phyloP scores from a whole-genome alignment of 2,329 filamentous ascomycete species.

The Sclerotinia subarctica region DNA sequence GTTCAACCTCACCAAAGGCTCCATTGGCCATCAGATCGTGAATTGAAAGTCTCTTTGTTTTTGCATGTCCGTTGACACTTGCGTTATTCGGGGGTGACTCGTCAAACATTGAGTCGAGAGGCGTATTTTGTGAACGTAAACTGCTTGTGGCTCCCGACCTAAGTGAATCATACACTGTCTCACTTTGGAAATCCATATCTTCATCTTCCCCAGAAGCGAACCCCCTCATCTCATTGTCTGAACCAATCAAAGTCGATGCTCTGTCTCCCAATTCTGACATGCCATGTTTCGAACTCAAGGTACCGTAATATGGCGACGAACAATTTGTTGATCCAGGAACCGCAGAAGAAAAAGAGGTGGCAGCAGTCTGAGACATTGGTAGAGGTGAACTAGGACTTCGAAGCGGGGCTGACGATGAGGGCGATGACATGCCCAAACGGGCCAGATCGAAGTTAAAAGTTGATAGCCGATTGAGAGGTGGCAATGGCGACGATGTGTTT shows the following conservation, averaged over 20 bases:
- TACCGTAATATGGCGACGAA: slow-evolving; percentile 27
- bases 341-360: slow-evolving; percentile 43
- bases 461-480: slow-evolving; percentile 52
- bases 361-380: slow-evolving; percentile 34
- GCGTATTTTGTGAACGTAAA: slow-evolving; percentile 63
- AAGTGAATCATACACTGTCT: slow-evolving; percentile 73
- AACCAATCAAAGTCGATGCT: slow-evolving; percentile 64
- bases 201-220: slow-evolving; percentile 70
- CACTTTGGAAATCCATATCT: slow-evolving; percentile 74
- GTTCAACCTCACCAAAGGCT: slow-evolving; percentile 51
- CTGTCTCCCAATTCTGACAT: slow-evolving; percentile 39
- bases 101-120: slow-evolving; percentile 77
- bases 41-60: slow-evolving; percentile 35
- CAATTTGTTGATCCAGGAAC: slow-evolving; percentile 43
- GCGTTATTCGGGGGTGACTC: slow-evolving; percentile 63
- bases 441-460: slow-evolving; percentile 54
- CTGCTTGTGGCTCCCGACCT: slow-evolving; percentile 68
- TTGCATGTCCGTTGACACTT: slow-evolving; percentile 46
- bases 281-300: slow-evolving; percentile 28
- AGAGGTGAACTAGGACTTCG: slow-evolving; percentile 33
- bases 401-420: slow-evolving; percentile 37
- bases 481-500: slow-evolving; percentile 54
- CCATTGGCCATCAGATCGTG: slow-evolving; percentile 41
- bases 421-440: slow-evolving; percentile 46
- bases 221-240: slow-evolving; percentile 64